Evolutionary conservation across 495 filamentous ascomycete genomes (phyloP).

Genomic region (Staphylotrichum tortipilum): DNA sequence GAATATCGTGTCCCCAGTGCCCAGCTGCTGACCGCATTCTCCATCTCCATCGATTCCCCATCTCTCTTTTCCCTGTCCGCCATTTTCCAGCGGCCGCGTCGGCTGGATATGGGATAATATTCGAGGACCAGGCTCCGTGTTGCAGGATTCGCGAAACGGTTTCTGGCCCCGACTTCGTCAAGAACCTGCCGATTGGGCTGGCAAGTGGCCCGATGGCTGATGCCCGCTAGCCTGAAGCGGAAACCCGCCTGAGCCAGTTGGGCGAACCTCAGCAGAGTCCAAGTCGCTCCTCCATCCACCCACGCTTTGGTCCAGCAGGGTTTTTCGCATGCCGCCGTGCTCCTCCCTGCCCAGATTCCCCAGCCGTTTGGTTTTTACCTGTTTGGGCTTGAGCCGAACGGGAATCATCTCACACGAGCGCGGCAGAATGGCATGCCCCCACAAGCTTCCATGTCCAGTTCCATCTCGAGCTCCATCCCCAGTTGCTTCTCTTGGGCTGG

Average conservation of each 20-base stretch:
- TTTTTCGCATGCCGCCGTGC: too few relatives aligned
- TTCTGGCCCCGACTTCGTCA: background rate
- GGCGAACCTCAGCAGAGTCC: background rate
- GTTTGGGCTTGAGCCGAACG: too few relatives aligned
- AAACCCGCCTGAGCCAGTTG: background rate
- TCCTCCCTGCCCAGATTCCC: too few relatives aligned
- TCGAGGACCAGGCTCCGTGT: background rate
- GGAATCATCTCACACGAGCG: too few relatives aligned
- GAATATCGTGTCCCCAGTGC: background rate
- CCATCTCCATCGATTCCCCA: background rate
- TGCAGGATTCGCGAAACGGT: background rate
- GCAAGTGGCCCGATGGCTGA: slow-evolving; percentile 9
- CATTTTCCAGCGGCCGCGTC: background rate
- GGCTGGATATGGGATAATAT: background rate
- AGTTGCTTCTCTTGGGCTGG: too few relatives aligned
- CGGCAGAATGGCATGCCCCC: too few relatives aligned
- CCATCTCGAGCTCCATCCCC: too few relatives aligned
- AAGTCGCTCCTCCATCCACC: too few relatives aligned
- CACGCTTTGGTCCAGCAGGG: too few relatives aligned
- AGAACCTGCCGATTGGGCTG: slow-evolving; percentile 7
- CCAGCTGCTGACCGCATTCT: too few relatives aligned
- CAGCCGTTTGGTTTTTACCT: too few relatives aligned
- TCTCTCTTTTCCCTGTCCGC: background rate
- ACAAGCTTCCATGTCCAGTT: too few relatives aligned
- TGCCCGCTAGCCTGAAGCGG: background rate